Percentiles rank a stretch among this genome's conserved stretches.
phyloP scores from a whole-genome alignment of 495 filamentous ascomycete genomes.

The Neurospora sp. region DNA sequence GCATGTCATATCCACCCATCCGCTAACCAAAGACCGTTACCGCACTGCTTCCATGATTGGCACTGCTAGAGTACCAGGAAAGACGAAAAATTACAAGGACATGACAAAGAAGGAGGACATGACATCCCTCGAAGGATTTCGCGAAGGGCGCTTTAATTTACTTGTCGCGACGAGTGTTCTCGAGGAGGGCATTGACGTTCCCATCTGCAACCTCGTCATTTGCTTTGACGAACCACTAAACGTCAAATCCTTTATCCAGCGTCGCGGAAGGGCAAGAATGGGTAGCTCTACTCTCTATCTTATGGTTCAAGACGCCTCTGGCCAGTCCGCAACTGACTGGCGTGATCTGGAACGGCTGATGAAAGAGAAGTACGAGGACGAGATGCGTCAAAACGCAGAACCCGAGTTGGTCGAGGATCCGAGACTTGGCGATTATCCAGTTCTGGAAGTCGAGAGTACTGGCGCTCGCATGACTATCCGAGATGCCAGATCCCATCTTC shows the following conservation, averaged over 20 bases:
- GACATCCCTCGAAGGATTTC: slow-evolving; percentile 58
- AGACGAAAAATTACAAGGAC: slow-evolving; percentile 49
- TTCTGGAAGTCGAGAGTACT: slow-evolving; percentile 39
- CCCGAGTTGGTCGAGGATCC: slow-evolving; percentile 42
- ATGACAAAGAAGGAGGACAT: slow-evolving; percentile 45
- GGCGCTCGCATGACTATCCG: slow-evolving; percentile 67
- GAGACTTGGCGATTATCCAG: slow-evolving; percentile 33
- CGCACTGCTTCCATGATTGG: slow-evolving; percentile 61
- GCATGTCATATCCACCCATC: slow-evolving; percentile 53
- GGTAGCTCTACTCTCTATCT: slow-evolving; percentile 61
- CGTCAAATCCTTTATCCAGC: slow-evolving; percentile 80
- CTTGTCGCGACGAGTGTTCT: slow-evolving; percentile 76
- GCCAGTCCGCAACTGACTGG: slow-evolving; percentile 40
- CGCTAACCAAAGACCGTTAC: slow-evolving; percentile 46
- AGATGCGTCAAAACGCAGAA: slow-evolving; percentile 43
- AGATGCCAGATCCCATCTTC: slow-evolving; percentile 62
- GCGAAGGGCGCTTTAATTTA: slow-evolving; percentile 58
- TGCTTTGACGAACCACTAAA: slow-evolving; percentile 70
- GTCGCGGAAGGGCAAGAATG: slow-evolving; percentile 73
- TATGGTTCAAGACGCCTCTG: slow-evolving; percentile 33
- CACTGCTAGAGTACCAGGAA: slow-evolving; percentile 41
- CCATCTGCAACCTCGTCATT: slow-evolving; percentile 76
- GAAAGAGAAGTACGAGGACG: slow-evolving; percentile 63
- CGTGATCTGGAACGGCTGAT: slow-evolving; percentile 58
- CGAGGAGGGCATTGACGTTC: slow-evolving; percentile 89